Evolutionary conservation across 1,284 basidiomycete species (phyloP), one percentile per base, ranked within the genome.

Genomic region (Moesziomyces sp.): DNA sequence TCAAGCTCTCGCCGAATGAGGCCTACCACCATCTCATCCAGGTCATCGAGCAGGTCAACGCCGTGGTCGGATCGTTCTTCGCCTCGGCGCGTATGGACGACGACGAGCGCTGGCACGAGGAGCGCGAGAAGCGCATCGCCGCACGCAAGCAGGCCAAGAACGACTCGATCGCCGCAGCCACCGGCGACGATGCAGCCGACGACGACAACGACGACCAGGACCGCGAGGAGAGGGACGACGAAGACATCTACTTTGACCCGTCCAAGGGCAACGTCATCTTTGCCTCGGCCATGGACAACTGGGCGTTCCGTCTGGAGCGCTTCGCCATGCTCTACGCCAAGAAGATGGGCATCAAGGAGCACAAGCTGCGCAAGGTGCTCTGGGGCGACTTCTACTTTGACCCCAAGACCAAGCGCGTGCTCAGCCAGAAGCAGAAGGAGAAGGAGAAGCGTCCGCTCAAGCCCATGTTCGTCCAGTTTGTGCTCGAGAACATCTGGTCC

Each of bases 341-440:
- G 24, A 98, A 97, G 85, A 88, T 99, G 21, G 93, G 93, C 18
- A 92, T 98, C 82, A 92, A 93, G 82, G 96, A 98, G 85, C 87
- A 87, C 2, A 96, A 93, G 80, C 87, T 99, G 44, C 89, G 93
- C 57, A 89, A 90, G 58, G 93, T 95, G 8, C 87, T 99, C 2
- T 99, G 97, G 97, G 97, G 97, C 1, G 95, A 99, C 85, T 99
- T 91, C 85, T 99, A 92, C 86, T 88, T 99, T 59, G 97, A 99
- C 84, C 93, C 96, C 0, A 99, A 98, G 87, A 92, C 92, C 52
- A 99, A 97, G 86, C 89, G 91, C 67, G 92, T 98, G 23, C 91
- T 99, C 79, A 92, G 91, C 74, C 88, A 94, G 83, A 97, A 96
- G 85, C 92, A 94, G 84, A 88, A 96, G 59, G 86, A 86, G 38